Evolutionary conservation across 1,139 yeast species (phyloP), one percentile per base, ranked within the genome.

Genomic region (Hyphopichia fennica): DNA sequence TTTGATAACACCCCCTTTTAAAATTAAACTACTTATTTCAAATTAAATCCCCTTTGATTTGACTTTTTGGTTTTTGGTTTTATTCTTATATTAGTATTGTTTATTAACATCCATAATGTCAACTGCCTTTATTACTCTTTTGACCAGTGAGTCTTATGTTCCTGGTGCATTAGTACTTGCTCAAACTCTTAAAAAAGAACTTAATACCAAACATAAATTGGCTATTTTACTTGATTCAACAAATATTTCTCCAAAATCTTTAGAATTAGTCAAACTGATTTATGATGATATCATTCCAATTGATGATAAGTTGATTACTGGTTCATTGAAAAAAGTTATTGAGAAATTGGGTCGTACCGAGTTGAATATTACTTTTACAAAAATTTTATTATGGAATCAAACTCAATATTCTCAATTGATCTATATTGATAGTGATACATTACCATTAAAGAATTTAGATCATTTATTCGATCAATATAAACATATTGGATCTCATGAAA

Each of bases 101-200:
- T n/a, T n/a, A n/a, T n/a, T n/a, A n/a, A n/a, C n/a, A n/a, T n/a
- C n/a, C n/a, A n/a, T n/a, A 25, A 25, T 25, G 28, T 11, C 28
- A 25, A 25, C 48, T 32, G 69, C 69, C 10, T 64, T 54, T 45
- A 57, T 58, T 29, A 64, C 70, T n/a, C 56, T 65, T 14, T 52
- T 65, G 39, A 55, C 65, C 23, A 54, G 54, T 41, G 65, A 63
- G 42, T 47, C 60, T 10, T 65, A 65, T 45, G 53, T 63, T 25
- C 58, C 69, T 1, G 70, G 70, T n/a, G 65, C 61, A 3, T 52
- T 65, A 22, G 57, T 62, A 10, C 53, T 65, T 34, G 69, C 58
- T 5, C 48, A 52, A 18, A 50, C 56, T 22, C 53, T 65, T 41
- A 55, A 53, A 42, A 41, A 42, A 23, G 48, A 50, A 22, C 51